These are phyloP conservation scores for Diutina sp. DNA, from an alignment of 1,139 yeast genomes.

Conservation along the genomic window DNA sequence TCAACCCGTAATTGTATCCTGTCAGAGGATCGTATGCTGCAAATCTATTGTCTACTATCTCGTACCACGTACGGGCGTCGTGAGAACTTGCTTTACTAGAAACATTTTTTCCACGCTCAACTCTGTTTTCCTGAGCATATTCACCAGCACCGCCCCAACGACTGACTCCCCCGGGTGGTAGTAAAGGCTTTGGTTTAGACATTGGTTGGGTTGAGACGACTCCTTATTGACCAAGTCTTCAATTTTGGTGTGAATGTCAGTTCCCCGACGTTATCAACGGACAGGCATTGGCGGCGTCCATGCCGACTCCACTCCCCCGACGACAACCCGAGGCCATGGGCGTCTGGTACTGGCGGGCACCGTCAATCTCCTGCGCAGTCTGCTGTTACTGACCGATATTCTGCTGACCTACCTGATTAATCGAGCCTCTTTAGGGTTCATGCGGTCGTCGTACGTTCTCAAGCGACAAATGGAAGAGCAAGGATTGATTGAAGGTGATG, in stretches of 20 bases:
- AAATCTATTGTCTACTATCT: background rate
- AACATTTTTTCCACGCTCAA: background rate
- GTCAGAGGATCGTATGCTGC: background rate
- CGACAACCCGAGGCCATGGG: background rate
- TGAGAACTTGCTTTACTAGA: background rate
- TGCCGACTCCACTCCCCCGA: background rate
- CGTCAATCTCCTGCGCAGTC: background rate
- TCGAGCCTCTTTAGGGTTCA: background rate
- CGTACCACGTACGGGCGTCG: background rate
- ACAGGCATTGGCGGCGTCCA: background rate
- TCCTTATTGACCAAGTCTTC: background rate
- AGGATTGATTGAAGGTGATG: background rate
- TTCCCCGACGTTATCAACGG: background rate
- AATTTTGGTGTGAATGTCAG: background rate
- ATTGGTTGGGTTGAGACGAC: background rate
- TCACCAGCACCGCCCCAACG: background rate
- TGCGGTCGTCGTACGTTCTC: background rate
- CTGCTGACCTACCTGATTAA: background rate
- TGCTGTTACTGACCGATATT: conserved; percentile 1
- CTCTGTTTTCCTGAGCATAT: background rate
- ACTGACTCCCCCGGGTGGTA: background rate
- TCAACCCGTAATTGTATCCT: background rate
- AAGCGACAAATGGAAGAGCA: conserved; percentile 1
- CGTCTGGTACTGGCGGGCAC: background rate
- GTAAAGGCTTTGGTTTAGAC: background rate